Evolutionary conservation across 768 basidiomycete genomes (phyloP), one percentile per base, ranked within the genome.

Genomic region (Calvatia gigantea): DNA sequence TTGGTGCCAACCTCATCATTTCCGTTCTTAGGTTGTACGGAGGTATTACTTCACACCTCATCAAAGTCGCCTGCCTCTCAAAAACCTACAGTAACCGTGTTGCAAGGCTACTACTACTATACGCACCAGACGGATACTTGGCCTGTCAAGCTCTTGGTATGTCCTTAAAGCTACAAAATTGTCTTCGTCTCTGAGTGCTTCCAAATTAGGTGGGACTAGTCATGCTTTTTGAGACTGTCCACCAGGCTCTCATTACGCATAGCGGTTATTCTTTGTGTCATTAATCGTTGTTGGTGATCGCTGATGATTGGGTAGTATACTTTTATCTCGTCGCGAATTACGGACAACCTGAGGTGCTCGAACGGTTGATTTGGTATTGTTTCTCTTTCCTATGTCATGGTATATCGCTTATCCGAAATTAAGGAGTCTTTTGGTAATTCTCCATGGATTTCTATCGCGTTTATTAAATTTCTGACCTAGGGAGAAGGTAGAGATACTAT

Each of bases 51-150:
- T 27, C 50, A 38, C 27, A 49, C 29, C 33, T 14, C 29, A 5
- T 2, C 17, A 28, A 19, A 15, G 11, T 7, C 1, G 25, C 28
- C 29, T 50, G 41, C 41, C 41, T 33, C 39, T 52, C 49, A 50
- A 9, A 8, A 9, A 49, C 31, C 23, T 23, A 11, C 17, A 85
- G 83, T 83, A n/a, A 79, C 80, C 6, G 71, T 71, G 37, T 66
- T 84, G 27, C 84, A 85, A 63, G 72, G 75, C 1, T 82, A 74
- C 73, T 82, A 77, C 58, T 85, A 84, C 60, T 83, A 66, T 54
- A 71, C 67, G 14, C 75, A 84, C 61, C 76, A 80, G 50, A 70
- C 66, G 23, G 83, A 84, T 62, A 61, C 66, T 23, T 82, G 80
- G 79, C 67, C 71, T 12, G 69, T 75, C 54, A 81, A 77, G 60